Conservation (phyloP, 2,329 filamentous ascomycete species). For the Verticillium isaacii region DNA sequence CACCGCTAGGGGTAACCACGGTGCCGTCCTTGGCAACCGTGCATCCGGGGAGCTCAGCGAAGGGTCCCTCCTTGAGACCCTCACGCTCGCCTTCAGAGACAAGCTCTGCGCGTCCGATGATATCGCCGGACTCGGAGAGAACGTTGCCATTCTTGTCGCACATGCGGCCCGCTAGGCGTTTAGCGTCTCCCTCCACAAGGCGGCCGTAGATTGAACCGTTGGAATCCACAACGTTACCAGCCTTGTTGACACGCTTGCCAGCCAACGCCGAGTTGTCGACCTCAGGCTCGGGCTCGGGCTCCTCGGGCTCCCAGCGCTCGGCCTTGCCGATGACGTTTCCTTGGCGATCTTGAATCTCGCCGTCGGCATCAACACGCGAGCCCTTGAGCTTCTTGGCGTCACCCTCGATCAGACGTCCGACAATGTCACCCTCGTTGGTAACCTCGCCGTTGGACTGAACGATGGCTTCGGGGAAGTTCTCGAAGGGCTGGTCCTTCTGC, state of each 20-base stretch:
- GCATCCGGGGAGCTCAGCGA: constrained; percentile 60
- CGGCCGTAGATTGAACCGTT: constrained; percentile 55
- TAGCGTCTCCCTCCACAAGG: constrained; percentile 61
- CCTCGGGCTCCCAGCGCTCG: constrained; percentile 59
- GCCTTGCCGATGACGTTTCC: constrained; percentile 64
- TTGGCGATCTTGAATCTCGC: constrained; percentile 61
- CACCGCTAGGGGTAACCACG: constrained; percentile 60
- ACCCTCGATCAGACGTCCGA: constrained; percentile 60
- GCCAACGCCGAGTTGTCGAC: constrained; percentile 58
- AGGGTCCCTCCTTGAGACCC: constrained; percentile 61
- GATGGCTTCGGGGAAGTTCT: constrained; percentile 29
- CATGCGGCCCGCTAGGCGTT: constrained; percentile 62
- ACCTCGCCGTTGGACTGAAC: constrained; percentile 51
- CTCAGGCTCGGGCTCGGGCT: constrained; percentile 43
- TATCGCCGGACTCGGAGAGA: constrained; percentile 66
- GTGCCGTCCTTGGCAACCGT: constrained; percentile 66
- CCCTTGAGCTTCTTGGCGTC: constrained; percentile 60
- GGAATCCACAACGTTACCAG: constrained; percentile 55
- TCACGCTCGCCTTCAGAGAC: constrained; percentile 63
- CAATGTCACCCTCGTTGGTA: constrained; percentile 44
- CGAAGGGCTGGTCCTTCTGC: constrained; percentile 25
- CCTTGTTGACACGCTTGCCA: constrained; percentile 68
- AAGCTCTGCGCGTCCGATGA: constrained; percentile 64
- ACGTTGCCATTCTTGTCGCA: constrained; percentile 68
- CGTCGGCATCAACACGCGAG: constrained; percentile 62